Conservation (phyloP, 768 basidiomycete genomes). For the Suillus alpinus region DNA sequence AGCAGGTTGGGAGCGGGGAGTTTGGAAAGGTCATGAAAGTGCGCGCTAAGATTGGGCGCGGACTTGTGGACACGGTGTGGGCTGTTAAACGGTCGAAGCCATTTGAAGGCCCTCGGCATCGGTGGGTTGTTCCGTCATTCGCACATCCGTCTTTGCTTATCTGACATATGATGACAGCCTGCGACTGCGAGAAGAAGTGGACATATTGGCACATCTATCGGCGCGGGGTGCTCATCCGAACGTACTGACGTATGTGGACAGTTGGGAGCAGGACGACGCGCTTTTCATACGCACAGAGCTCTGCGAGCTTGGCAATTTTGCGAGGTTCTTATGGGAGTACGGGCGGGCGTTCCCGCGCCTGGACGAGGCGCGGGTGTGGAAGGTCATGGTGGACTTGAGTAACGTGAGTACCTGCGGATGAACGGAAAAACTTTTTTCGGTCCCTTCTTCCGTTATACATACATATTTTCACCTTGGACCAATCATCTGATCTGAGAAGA, state of each 20-base stretch:
- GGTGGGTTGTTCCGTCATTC: conserved; percentile 47
- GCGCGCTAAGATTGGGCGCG: conserved; percentile 52
- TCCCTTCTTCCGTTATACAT: conserved; percentile 3
- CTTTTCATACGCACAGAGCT: conserved; percentile 94
- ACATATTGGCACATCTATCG: conserved; percentile 78
- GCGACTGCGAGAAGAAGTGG: conserved; percentile 92
- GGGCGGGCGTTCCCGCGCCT: conserved; percentile 80
- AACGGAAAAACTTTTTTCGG: conserved; percentile 4
- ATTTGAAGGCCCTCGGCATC: conserved; percentile 87
- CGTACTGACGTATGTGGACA: conserved; percentile 85
- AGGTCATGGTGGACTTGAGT: conserved; percentile 87
- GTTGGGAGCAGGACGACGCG: conserved; percentile 90
- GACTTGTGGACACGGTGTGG: conserved; percentile 49
- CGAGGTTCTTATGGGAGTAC: conserved; percentile 87
- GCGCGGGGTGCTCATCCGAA: conserved; percentile 63
- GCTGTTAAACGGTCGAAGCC: conserved; percentile 95
- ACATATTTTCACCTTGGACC: background rate
- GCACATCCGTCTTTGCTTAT: conserved; percentile 5
- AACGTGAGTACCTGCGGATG: conserved; percentile 54
- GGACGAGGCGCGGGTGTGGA: conserved; percentile 95
- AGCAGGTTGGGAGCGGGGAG: conserved; percentile 85
- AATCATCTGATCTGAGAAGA: background rate
- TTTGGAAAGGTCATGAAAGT: conserved; percentile 93
- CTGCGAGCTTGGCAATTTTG: conserved; percentile 90
- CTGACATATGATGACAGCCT: conserved; percentile 40